Conservation (phyloP, 2,329 filamentous ascomycete species). For the Amauroascus verrucosus region DNA sequence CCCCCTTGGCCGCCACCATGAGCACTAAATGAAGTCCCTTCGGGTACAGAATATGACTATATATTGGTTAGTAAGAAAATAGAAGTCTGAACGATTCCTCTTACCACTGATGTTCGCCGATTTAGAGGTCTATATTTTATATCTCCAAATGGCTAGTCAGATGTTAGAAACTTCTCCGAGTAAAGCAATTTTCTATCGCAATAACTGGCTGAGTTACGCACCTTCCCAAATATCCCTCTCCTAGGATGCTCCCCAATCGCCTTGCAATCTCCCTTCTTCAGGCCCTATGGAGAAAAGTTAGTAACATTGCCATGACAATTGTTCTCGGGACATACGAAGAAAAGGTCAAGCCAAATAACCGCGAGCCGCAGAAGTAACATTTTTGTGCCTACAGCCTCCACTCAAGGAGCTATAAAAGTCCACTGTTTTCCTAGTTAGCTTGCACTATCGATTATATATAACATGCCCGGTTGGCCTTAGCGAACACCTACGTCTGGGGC, state of each 20-base stretch:
- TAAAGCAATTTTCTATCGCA: background rate
- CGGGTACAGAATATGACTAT: conserved; percentile 5
- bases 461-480: background rate
- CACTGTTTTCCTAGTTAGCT: background rate
- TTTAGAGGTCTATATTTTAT: conserved; percentile 1
- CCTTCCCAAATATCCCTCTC: background rate
- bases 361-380: conserved; percentile 6
- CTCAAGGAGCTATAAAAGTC: background rate
- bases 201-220: background rate
- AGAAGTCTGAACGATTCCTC: background rate
- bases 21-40: background rate
- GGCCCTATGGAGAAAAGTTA: background rate
- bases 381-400: background rate
- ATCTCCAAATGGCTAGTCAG: background rate
- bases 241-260: conserved; percentile 2
- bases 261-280: conserved; percentile 4
- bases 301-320: background rate
- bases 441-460: background rate
- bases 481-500: background rate
- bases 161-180: background rate
- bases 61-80: background rate
- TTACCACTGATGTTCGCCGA: conserved; percentile 4
- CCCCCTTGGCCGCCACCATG: background rate
- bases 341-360: conserved; percentile 6
- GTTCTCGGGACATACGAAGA: background rate